Conservation (phyloP, 768 basidiomycete species). For the Xanthoconium stramineum region DNA sequence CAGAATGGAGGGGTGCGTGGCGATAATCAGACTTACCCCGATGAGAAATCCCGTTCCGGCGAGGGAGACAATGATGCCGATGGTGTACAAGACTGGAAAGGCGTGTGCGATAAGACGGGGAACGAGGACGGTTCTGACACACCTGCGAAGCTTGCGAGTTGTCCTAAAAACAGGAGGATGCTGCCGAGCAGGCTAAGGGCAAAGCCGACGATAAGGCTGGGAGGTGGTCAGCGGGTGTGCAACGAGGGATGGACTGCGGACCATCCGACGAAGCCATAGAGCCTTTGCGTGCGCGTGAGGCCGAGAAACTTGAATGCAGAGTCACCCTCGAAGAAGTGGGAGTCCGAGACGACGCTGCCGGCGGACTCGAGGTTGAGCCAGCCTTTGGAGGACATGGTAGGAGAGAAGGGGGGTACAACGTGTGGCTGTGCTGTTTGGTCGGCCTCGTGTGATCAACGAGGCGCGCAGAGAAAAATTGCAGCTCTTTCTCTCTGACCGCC, state of each 20-base stretch:
- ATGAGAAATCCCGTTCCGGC: conserved; percentile 89
- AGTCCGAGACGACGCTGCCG: conserved; percentile 62
- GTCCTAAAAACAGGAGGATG: conserved; percentile 71
- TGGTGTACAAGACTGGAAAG: conserved; percentile 66
- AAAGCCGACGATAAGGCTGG: conserved; percentile 72
- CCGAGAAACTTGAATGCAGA: conserved; percentile 81
- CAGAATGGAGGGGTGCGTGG: neutral
- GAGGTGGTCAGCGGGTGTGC: neutral
- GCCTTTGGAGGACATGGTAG: conserved; percentile 51
- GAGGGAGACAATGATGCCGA: conserved; percentile 81
- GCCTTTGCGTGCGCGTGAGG: conserved; percentile 71
- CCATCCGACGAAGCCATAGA: conserved; percentile 89
- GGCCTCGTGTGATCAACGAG: conserved; percentile 32
- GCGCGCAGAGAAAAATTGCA: conserved; percentile 1
- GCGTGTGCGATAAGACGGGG: neutral
- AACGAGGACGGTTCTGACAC: conserved; percentile 28
- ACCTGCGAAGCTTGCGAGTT: conserved; percentile 72
- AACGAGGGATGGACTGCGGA: conserved; percentile 31
- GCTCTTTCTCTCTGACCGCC: neutral
- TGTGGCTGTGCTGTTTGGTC: conserved; percentile 9
- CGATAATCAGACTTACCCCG: conserved; percentile 55
- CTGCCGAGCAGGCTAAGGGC: conserved; percentile 77
- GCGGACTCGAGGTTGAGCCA: conserved; percentile 85
- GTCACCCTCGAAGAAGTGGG: conserved; percentile 84
- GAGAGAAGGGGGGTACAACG: neutral